Evolutionary conservation across 192 early-diverging fungal species (phyloP), one percentile per base, ranked within the genome.

Genomic region (Backusella luteola): DNA sequence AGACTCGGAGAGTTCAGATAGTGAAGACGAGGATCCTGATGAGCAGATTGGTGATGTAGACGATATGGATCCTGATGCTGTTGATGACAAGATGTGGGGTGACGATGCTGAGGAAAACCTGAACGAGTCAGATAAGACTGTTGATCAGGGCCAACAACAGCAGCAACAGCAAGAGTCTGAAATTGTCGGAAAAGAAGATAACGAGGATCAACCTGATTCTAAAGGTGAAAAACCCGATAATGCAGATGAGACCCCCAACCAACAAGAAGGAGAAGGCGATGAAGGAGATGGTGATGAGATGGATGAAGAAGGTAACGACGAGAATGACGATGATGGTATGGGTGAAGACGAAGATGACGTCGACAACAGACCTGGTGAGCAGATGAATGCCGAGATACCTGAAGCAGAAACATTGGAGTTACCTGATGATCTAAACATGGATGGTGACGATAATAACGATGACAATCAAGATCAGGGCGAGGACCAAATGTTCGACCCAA

Each of bases 21-120:
- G 91, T 6, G 91, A 95, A n/a, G 89, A 91, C 34, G 84, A 90
- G 7, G 90, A 95, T 26, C 79, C 87, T 78, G 94, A 96, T 71
- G 96, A 98, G 85, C 91, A 95, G 78, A 92, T 97, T 83, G 98
- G 96, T 38, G 91, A 99, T 66, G 86, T 98, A 6, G 96, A 96
- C 77, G 89, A 91, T 35, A 89, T 93, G 74, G 92, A 94, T 71
- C 93, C 94, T 1, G 92, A 96, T 69, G 92, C 93, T 0, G 89
- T 99, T 26, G 98, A 99, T 76, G 97, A 99, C 74, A 96, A 98
- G 86, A 89, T 99, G 89, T 99, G 98, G 98, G 94, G 92, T 66
- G 97, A 96, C 79, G 93, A 94, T 68, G 86, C 87, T 35, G 85
- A 85, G 21, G 85, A 90, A 41, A 80, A 84, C 56, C 79, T 85